Conservation (phyloP, 306 rosid genomes). For the Lupinus albus region DNA sequence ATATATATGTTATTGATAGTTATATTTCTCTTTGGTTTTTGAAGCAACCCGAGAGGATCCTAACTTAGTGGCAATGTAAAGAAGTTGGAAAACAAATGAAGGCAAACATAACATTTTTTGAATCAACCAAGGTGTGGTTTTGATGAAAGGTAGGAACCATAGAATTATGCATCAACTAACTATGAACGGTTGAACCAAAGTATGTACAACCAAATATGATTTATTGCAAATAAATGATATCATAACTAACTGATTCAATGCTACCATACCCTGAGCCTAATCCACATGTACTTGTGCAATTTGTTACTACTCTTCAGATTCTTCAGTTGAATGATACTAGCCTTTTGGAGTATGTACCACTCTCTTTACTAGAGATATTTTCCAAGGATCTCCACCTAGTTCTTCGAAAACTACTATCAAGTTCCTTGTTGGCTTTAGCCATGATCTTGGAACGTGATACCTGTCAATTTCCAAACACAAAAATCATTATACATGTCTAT, state of each 20-base stretch:
- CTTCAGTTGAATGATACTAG: slow-evolving; percentile 34
- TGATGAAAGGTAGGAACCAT: not conserved
- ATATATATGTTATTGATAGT: too few species aligned
- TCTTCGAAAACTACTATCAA: slow-evolving; percentile 83
- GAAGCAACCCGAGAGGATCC: too few species aligned
- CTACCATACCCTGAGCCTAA: slow-evolving; percentile 2
- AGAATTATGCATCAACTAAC: not conserved
- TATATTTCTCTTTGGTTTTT: too few species aligned
- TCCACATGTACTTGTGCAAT: not conserved
- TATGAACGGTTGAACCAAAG: slow-evolving; percentile 9
- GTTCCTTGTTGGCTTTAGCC: slow-evolving; percentile 82
- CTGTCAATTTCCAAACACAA: slow-evolving; percentile 50
- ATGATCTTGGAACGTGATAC: slow-evolving; percentile 93
- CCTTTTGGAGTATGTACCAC: slow-evolving; percentile 37
- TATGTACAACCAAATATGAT: slow-evolving; percentile 18
- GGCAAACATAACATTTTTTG: not conserved
- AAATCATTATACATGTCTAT: slow-evolving; percentile 1
- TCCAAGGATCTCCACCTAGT: slow-evolving; percentile 82
- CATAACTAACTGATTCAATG: slow-evolving; percentile 25
- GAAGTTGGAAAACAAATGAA: slow-evolving; percentile 6
- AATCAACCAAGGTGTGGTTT: slow-evolving; percentile 15
- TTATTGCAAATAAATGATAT: slow-evolving; percentile 17
- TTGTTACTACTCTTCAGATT: slow-evolving; percentile 17
- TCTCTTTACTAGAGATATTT: slow-evolving; percentile 68
- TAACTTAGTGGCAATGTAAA: too few species aligned